phyloP scores from a whole-genome alignment of 2,329 filamentous ascomycete species.

The Xylariaceae sp. region DNA sequence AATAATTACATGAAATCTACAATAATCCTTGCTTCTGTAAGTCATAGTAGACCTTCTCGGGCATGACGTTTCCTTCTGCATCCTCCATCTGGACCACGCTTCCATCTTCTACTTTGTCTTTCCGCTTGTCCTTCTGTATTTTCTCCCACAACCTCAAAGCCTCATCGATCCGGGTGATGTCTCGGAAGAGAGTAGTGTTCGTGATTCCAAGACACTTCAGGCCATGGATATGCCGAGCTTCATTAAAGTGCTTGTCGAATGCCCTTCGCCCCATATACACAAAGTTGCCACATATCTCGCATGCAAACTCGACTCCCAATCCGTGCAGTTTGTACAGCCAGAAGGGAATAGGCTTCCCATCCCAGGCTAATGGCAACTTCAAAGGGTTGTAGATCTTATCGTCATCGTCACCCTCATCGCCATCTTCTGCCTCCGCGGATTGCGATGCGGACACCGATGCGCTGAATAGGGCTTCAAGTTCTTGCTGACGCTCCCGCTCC shows the following conservation, averaged over 20 bases:
- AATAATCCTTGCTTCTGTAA: constrained; percentile 86
- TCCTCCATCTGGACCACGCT: constrained; percentile 98
- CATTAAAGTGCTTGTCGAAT: constrained; percentile 98
- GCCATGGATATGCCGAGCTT: constrained; percentile 87
- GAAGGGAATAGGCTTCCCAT: constrained; percentile 97
- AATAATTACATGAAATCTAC: constrained; percentile 38
- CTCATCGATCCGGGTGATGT: constrained; percentile 90
- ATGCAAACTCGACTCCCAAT: constrained; percentile 87
- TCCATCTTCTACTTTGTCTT: constrained; percentile 68
- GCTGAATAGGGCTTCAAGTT: constrained; percentile 78
- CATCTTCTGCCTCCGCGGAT: constrained; percentile 53
- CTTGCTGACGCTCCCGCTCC: constrained; percentile 88
- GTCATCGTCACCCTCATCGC: constrained; percentile 71
- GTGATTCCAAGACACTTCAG: constrained; percentile 91
- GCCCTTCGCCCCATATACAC: constrained; percentile 97
- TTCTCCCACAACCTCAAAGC: constrained; percentile 88
- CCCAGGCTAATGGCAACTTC: constrained; percentile 94
- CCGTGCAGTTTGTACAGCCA: constrained; percentile 98
- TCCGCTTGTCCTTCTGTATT: constrained; percentile 80
- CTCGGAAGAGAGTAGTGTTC: constrained; percentile 84
- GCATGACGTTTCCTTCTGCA: constrained; percentile 96
- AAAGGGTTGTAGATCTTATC: constrained; percentile 95
- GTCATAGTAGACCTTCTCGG: constrained; percentile 96
- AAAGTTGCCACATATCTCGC: constrained; percentile 96
- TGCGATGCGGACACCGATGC: constrained; percentile 47